A percentile compares a stretch with the other conserved stretches of the same genome.
Evolutionary conservation across 805 yeast species (phyloP).

Genomic region (Grigorovia humatica): DNA sequence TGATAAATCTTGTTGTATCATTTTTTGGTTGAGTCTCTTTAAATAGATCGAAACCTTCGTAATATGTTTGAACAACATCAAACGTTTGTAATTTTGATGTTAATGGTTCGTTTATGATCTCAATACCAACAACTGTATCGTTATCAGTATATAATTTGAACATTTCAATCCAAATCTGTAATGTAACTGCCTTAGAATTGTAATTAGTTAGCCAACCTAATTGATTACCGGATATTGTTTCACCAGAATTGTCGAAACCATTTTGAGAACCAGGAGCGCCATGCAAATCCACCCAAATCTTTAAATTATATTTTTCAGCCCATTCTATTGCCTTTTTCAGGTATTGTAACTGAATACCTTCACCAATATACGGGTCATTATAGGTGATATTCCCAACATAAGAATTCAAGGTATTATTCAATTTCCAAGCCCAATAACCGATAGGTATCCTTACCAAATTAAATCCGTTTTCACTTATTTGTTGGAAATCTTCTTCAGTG

Average conservation of each 20-base stretch:
- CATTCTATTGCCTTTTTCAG: constrained; percentile 57
- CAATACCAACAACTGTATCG: constrained; percentile 52
- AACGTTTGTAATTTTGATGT: constrained; percentile 38
- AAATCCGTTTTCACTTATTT: constrained; percentile 43
- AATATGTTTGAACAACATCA: constrained; percentile 25
- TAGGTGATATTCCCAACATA: constrained; percentile 17
- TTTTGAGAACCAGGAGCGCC: constrained; percentile 81
- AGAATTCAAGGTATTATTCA: constrained; percentile 12
- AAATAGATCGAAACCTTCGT: constrained; percentile 26
- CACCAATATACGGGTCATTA: constrained; percentile 54
- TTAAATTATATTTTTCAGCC: constrained; percentile 49
- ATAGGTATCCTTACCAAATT: constrained; percentile 69
- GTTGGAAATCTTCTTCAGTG: constrained; percentile 46
- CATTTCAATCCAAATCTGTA: constrained; percentile 40
- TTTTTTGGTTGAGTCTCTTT: constrained; percentile 11
- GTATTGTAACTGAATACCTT: constrained; percentile 46
- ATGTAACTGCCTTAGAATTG: constrained; percentile 38
- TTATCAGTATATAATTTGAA: constrained; percentile 37
- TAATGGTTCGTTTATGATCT: constrained; percentile 64
- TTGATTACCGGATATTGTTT: constrained; percentile 35
- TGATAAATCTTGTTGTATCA: constrained; percentile 36
- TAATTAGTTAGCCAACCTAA: constrained; percentile 34
- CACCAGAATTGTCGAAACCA: constrained; percentile 77
- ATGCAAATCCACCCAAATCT: constrained; percentile 69
- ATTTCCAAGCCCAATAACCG: constrained; percentile 71